Conservation (phyloP, 352 stramenopile genomes). For the Phytophthora colocasiae region DNA sequence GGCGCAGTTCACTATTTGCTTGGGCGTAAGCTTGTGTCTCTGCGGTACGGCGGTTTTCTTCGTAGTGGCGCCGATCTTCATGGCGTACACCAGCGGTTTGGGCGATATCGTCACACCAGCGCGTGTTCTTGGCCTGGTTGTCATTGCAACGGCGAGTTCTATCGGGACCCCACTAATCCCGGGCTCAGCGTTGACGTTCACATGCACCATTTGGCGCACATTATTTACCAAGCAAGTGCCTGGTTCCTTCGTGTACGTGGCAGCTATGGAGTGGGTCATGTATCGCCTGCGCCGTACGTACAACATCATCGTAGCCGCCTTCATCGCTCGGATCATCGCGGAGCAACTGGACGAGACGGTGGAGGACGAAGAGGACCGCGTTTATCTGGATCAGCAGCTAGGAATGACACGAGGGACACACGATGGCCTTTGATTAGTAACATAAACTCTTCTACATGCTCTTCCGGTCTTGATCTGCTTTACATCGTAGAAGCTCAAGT, state of each 20-base stretch:
- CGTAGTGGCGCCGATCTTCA: slow-evolving; percentile 58
- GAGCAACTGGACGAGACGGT: slow-evolving; percentile 77
- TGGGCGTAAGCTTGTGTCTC: slow-evolving; percentile 58
- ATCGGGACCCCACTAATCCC: slow-evolving; percentile 52
- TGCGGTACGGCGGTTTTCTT: slow-evolving; percentile 65
- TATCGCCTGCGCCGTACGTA: slow-evolving; percentile 61
- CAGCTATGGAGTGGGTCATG: slow-evolving; percentile 60
- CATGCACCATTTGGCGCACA: slow-evolving; percentile 62
- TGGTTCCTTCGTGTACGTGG: slow-evolving; percentile 50
- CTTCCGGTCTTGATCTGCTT: slow-evolving; percentile 4
- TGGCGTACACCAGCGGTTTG: slow-evolving; percentile 65
- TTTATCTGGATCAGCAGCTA: slow-evolving; percentile 47
- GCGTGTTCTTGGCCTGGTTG: slow-evolving; percentile 49
- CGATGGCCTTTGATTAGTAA: slow-evolving; percentile 7
- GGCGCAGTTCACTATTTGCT: slow-evolving; percentile 63
- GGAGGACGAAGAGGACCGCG: slow-evolving; percentile 74
- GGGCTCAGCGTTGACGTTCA: slow-evolving; percentile 50
- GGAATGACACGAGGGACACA: slow-evolving; percentile 31
- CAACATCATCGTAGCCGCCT: slow-evolving; percentile 72
- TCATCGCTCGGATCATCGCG: slow-evolving; percentile 71
- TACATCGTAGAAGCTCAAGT: slow-evolving; percentile 18
- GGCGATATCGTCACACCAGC: slow-evolving; percentile 48
- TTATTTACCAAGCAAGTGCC: slow-evolving; percentile 52
- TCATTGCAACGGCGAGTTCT: slow-evolving; percentile 58
- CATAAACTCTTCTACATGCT: not conserved